These are phyloP conservation scores for Stygiomarasmius scandens DNA, from an alignment of 1,284 basidiomycete species.

Conservation along the genomic window DNA sequence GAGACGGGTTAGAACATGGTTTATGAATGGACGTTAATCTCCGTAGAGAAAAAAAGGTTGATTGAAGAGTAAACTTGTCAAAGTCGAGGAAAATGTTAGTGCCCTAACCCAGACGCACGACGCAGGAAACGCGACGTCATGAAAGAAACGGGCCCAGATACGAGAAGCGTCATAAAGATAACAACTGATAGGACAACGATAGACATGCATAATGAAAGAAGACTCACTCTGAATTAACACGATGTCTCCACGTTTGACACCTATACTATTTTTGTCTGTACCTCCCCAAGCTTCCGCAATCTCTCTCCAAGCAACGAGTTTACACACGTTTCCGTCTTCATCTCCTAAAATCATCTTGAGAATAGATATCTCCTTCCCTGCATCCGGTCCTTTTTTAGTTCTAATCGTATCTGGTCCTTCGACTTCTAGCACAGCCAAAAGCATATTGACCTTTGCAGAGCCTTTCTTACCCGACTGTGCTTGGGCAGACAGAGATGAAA, in stretches of 20 bases:
- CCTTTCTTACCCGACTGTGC: neutral
- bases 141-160: too few relatives aligned
- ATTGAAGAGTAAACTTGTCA: too few relatives aligned
- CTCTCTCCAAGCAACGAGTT: slow-evolving; percentile 76
- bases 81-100: too few relatives aligned
- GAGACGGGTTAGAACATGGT: neutral
- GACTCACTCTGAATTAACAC: slow-evolving; percentile 67
- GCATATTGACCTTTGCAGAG: slow-evolving; percentile 51
- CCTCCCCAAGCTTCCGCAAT: slow-evolving; percentile 72
- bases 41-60: too few relatives aligned
- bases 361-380: slow-evolving; percentile 66
- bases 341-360: slow-evolving; percentile 31
- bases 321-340: slow-evolving; percentile 48
- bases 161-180: too few relatives aligned
- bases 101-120: too few relatives aligned
- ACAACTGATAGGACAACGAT: neutral
- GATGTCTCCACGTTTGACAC: slow-evolving; percentile 68
- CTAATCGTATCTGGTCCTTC: slow-evolving; percentile 70
- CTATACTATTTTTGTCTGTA: slow-evolving; percentile 28
- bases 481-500: slow-evolving; percentile 39
- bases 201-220: neutral
- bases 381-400: slow-evolving; percentile 65
- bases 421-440: slow-evolving; percentile 70
- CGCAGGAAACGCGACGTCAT: too few relatives aligned
- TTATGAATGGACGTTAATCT: too few relatives aligned